Evolutionary conservation across 2,329 filamentous ascomycete genomes (phyloP).

Genomic region (Colletotrichum noveboracense): DNA sequence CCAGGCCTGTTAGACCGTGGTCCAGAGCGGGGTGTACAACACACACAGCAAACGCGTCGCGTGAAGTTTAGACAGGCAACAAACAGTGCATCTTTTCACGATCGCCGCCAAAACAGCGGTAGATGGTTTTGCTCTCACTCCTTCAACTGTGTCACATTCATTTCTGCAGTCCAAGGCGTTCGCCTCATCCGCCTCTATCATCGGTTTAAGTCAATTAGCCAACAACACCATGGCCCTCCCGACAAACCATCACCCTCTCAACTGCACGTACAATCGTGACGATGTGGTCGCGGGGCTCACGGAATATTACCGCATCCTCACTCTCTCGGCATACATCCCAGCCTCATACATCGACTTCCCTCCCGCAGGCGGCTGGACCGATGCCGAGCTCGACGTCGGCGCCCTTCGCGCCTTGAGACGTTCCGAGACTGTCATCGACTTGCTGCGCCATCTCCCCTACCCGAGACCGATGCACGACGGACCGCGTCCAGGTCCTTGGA

Average conservation of each 20-base stretch:
- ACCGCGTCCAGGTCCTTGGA: conserved; percentile 16
- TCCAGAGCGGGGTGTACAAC: background rate
- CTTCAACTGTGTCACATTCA: background rate
- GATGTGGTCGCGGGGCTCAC: conserved; percentile 13
- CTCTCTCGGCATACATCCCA: conserved; percentile 4
- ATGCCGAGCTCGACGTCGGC: conserved; percentile 13
- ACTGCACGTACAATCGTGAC: conserved; percentile 13
- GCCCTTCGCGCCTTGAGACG: conserved; percentile 12
- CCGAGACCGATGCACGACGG: conserved; percentile 16
- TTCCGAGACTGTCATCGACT: conserved; percentile 13
- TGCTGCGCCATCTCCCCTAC: conserved; percentile 19
- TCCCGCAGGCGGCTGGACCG: conserved; percentile 9
- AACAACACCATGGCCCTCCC: background rate
- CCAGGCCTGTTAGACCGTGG: background rate
- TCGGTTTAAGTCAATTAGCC: background rate
- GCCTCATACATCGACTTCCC: conserved; percentile 10
- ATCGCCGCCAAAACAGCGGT: background rate
- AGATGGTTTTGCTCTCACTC: background rate
- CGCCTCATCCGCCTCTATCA: background rate
- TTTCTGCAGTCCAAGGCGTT: background rate
- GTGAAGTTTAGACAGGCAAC: background rate
- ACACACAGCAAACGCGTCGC: conserved; percentile 14
- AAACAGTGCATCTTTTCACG: background rate
- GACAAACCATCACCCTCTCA: background rate
- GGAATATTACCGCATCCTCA: conserved; percentile 2